These are phyloP conservation scores for Cladophialophora chaetospira DNA, from an alignment of 2,329 filamentous ascomycete species.

Conservation along the genomic window DNA sequence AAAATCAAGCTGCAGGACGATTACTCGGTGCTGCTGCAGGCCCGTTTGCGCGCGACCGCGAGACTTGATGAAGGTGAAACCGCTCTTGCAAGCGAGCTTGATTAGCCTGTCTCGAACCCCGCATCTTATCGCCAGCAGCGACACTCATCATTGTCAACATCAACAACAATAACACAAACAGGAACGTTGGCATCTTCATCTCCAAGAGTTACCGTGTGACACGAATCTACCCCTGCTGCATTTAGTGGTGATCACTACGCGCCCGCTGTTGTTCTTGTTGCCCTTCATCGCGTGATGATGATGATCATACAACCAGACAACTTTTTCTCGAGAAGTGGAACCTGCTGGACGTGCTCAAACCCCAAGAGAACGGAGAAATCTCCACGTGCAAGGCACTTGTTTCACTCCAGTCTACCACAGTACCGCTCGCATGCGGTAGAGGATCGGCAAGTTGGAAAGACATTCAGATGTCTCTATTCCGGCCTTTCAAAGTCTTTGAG, in stretches of 20 bases:
- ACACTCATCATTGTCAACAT: background rate
- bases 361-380: background rate
- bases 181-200: background rate
- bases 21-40: background rate
- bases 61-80: conserved; percentile 9
- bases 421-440: background rate
- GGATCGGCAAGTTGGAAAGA: no score
- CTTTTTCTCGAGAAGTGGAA: no score
- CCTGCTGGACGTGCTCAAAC: background rate
- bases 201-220: background rate
- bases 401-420: conserved; percentile 8
- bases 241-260: background rate
- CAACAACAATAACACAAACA: background rate
- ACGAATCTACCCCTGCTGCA: background rate
- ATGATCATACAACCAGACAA: no score
- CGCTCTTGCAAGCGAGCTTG: conserved; percentile 8
- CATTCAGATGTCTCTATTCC: no score
- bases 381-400: conserved; percentile 12
- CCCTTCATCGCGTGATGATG: background rate
- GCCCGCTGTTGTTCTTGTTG: background rate
- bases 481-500: no score
- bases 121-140: conserved; percentile 7
- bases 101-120: conserved; percentile 1
- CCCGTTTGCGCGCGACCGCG: background rate
- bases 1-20: background rate